Base-by-base conservation (phyloP, 2,329 filamentous ascomycete species). In the Epichloe baconii region DNA sequence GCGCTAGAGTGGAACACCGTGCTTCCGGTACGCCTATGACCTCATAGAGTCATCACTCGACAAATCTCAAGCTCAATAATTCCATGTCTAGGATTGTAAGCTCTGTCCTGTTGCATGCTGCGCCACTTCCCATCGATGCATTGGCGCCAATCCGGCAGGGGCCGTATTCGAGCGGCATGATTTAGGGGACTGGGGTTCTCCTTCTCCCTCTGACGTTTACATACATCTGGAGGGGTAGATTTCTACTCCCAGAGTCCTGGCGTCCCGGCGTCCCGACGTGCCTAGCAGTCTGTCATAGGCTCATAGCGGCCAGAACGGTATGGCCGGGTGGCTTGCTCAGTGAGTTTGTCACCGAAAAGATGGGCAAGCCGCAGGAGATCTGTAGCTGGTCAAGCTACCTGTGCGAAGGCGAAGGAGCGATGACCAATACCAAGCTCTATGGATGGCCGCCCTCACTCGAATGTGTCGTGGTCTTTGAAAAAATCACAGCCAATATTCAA, bases 21-120 rank as follows among this genome's bases (percentile, higher is more conserved):
- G 36, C 38, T 31, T 17, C 47, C 17, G 36, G 37, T 23, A n/a
- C 19, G 37, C 19, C 38, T 21, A 49, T 49, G 48, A 49, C 48
- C n/a, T 49, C 48, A 49, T 37, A n/a, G n/a, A n/a, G n/a, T 49
- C 48, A 49, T 37, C 45, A 47, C 34, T 37, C 12, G 14, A 21
- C 5, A 21, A 21, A 23, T 10, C 44, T 3, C 7, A 23, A 47
- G 45, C 44, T 35, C 44, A 44, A 17, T 21, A 26, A 31, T 44
- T 34, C 23, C 21, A 44, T 34, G 43, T 34, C 43, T 44, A 8
- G 43, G 43, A 44, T 34, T 8, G 2, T 44, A 38, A 15, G 36
- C 36, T 5, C 36, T n/a, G n/a, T 8, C 26, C 15, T 19, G 44
- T 36, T 38, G 34, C 35, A 47, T 37, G 45, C 44, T n/a, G 15